A percentile compares a stretch with the other conserved stretches of the same genome.
phyloP scores from a whole-genome alignment of 805 yeast genomes.

The Candida ovalis region DNA sequence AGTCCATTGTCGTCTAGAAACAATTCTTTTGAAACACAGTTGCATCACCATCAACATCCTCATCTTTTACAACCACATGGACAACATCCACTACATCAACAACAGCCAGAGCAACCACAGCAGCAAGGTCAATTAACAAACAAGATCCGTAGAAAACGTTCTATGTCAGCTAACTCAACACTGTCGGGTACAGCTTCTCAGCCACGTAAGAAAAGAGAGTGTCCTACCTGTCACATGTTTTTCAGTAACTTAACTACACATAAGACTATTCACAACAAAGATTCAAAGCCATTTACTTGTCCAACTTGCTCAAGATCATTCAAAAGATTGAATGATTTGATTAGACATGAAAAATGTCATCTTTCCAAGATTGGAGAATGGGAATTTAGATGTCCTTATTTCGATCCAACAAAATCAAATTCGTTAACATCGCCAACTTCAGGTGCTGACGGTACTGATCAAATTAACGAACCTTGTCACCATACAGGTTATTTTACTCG shows the following conservation, averaged over 20 bases:
- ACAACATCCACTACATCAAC: neutral
- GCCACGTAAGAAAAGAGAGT: slow-evolving; percentile 34
- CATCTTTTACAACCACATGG: neutral
- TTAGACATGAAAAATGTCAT: slow-evolving; percentile 83
- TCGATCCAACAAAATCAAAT: slow-evolving; percentile 29
- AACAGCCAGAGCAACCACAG: neutral
- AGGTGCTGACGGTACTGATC: slow-evolving; percentile 7
- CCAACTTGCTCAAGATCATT: slow-evolving; percentile 78
- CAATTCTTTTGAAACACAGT: slow-evolving; percentile 3
- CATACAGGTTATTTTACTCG: slow-evolving; percentile 81
- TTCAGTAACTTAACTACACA: slow-evolving; percentile 84
- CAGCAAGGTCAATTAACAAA: neutral
- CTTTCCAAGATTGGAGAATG: slow-evolving; percentile 69
- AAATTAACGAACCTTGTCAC: slow-evolving; percentile 49
- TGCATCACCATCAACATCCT: neutral
- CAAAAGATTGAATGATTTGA: slow-evolving; percentile 81
- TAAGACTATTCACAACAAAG: slow-evolving; percentile 72
- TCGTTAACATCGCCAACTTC: slow-evolving; percentile 11
- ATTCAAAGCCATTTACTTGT: slow-evolving; percentile 75
- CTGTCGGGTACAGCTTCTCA: slow-evolving; percentile 4
- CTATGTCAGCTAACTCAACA: slow-evolving; percentile 8
- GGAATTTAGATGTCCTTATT: slow-evolving; percentile 80
- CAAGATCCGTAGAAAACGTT: slow-evolving; percentile 4
- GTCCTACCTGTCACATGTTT: slow-evolving; percentile 38
- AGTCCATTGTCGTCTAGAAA: slow-evolving; percentile 6